phyloP scores from a whole-genome alignment of 352 stramenopile species.

The Lagenidium sp. region DNA sequence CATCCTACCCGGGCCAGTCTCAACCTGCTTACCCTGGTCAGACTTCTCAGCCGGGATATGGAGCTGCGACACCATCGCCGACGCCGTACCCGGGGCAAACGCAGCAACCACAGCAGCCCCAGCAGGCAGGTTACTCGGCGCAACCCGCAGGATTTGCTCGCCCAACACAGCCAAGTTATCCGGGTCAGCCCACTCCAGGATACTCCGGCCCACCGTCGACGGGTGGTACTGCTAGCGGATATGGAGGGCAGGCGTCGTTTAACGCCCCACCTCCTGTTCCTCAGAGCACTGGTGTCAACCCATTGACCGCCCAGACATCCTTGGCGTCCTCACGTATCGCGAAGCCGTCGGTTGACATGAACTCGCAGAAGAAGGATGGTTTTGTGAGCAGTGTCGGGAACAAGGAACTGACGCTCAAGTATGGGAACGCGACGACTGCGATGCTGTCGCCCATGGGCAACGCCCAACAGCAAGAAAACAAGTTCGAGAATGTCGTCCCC shows the following conservation, averaged over 20 bases:
- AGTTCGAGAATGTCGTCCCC: conserved; percentile 37
- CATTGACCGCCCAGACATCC: conserved; percentile 36
- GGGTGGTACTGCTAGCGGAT: conserved; percentile 12
- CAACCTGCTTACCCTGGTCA: conserved; percentile 19
- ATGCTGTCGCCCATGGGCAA: conserved; percentile 40
- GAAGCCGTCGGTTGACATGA: conserved; percentile 78
- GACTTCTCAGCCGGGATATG: conserved; percentile 1
- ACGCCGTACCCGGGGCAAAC: conserved; percentile 18
- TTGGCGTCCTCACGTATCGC: conserved; percentile 66
- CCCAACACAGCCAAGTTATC: conserved; percentile 18
- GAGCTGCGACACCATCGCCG: conserved; percentile 13
- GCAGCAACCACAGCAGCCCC: conserved; percentile 27
- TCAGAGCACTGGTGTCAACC: conserved; percentile 65
- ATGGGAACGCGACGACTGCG: conserved; percentile 63
- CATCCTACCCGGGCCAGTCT: conserved; percentile 15
- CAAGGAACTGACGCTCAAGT: conserved; percentile 83
- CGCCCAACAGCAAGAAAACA: conserved; percentile 11
- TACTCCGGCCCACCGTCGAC: conserved; percentile 45
- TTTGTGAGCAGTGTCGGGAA: conserved; percentile 83
- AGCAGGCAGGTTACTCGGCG: conserved; percentile 26
- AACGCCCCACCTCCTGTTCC: conserved; percentile 24
- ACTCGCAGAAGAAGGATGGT: conserved; percentile 69
- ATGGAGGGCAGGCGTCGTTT: conserved; percentile 18
- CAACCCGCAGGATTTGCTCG: conserved; percentile 11
- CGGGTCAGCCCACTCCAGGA: conserved; percentile 25